phyloP scores from a whole-genome alignment of 441 rosid species.

The Populus hybrid region DNA sequence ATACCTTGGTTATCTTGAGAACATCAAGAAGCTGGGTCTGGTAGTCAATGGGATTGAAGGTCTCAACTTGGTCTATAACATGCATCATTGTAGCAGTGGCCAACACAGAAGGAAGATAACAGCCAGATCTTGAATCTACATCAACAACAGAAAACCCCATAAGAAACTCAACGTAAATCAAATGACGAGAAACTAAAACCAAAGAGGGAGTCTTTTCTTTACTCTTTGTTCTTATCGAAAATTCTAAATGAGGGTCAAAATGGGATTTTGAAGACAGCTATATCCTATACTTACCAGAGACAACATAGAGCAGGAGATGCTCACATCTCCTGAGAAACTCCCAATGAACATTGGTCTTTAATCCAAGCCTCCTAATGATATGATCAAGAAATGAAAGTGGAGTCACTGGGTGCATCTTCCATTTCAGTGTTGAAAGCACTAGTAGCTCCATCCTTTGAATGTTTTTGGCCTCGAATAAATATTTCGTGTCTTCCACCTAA shows the following conservation, averaged over 20 bases:
- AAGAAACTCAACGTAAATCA: slow-evolving; percentile 8
- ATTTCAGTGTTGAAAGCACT: slow-evolving; percentile 70
- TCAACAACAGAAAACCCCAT: background rate
- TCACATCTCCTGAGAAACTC: slow-evolving; percentile 72
- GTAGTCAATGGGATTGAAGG: slow-evolving; percentile 45
- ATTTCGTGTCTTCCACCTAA: slow-evolving; percentile 74
- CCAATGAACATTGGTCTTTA: slow-evolving; percentile 63
- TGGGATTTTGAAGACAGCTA: background rate
- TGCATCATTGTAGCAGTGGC: slow-evolving; percentile 92
- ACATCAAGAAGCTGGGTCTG: slow-evolving; percentile 60
- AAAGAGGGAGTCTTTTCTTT: background rate
- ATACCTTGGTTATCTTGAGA: slow-evolving; percentile 61
- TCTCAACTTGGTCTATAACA: slow-evolving; percentile 70
- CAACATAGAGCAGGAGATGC: slow-evolving; percentile 51
- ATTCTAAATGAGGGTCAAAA: slow-evolving; percentile 7
- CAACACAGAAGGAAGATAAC: slow-evolving; percentile 68
- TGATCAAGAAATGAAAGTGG: slow-evolving; percentile 85
- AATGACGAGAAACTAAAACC: background rate
- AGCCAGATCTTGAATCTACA: slow-evolving; percentile 70
- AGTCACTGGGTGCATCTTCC: slow-evolving; percentile 94
- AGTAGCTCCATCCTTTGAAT: slow-evolving; percentile 93
- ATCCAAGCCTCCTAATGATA: slow-evolving; percentile 75
- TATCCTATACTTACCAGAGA: slow-evolving; percentile 48
- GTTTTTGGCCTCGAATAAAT: slow-evolving; percentile 74
- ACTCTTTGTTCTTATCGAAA: slow-evolving; percentile 14